phyloP scores from a whole-genome alignment of 306 rosid genomes.

The Quercus berberidifolia region DNA sequence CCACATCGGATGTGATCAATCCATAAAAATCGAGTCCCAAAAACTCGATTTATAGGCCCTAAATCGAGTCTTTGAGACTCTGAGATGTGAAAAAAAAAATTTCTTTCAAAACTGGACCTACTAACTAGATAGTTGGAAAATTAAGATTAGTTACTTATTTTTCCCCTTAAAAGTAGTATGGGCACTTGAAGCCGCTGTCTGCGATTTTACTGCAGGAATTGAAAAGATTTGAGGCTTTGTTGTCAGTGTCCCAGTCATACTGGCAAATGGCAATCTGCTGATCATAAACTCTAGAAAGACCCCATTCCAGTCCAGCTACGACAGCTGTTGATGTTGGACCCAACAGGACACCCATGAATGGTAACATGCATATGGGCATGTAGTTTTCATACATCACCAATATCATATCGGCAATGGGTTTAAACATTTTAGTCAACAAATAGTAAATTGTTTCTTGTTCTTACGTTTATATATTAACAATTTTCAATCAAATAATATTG shows the following conservation, averaged over 20 bases:
- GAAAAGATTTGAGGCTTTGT: not conserved
- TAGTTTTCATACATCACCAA: not conserved
- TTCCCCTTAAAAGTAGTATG: not conserved
- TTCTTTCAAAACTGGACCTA: too few species aligned
- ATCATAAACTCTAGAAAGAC: not conserved
- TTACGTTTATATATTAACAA: too few species aligned
- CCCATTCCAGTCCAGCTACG: conserved; percentile 16
- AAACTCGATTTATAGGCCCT: too few species aligned
- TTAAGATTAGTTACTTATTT: too few species aligned
- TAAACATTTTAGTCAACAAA: not conserved
- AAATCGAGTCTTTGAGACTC: too few species aligned
- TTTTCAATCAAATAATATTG: too few species aligned
- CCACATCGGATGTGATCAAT: too few species aligned
- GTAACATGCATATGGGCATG: not conserved
- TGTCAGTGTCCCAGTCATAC: conserved; percentile 1
- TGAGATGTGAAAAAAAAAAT: too few species aligned
- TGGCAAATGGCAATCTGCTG: not conserved
- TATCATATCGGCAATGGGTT: not conserved
- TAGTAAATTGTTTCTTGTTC: not conserved
- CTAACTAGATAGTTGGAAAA: too few species aligned
- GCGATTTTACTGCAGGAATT: not conserved
- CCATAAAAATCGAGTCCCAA: too few species aligned
- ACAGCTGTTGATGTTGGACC: conserved; percentile 23
- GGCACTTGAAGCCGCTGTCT: not conserved
- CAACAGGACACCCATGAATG: not conserved